Percentiles rank a stretch among this genome's conserved stretches.
Evolutionary conservation across 2,329 filamentous ascomycete species (phyloP).

Genomic region (Colletotrichum shisoi): DNA sequence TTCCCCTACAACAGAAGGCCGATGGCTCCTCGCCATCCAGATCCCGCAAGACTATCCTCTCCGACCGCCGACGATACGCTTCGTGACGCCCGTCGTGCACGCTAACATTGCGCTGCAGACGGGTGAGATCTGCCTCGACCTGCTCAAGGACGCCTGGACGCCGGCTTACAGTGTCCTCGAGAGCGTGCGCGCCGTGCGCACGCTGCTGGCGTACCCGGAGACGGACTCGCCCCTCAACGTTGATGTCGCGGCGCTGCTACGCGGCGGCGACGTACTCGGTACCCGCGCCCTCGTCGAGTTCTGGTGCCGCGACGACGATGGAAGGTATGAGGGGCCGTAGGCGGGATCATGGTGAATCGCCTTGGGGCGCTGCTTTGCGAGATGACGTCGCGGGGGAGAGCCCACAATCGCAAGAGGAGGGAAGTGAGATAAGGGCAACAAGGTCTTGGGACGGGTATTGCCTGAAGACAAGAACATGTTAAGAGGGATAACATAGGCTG

Average conservation of each 20-base stretch:
- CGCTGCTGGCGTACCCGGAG: slow-evolving; percentile 73
- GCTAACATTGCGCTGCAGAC: slow-evolving; percentile 75
- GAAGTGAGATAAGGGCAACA: not conserved
- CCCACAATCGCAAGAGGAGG: not conserved
- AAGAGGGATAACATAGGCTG: not conserved
- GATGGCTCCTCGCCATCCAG: slow-evolving; percentile 81
- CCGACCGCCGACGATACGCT: slow-evolving; percentile 77
- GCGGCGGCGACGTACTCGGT: slow-evolving; percentile 72
- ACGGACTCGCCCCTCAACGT: slow-evolving; percentile 80
- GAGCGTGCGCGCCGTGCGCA: slow-evolving; percentile 75
- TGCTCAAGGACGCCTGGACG: slow-evolving; percentile 81
- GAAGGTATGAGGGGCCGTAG: slow-evolving; percentile 58
- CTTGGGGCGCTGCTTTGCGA: no score
- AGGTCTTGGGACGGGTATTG: not conserved
- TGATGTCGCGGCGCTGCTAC: slow-evolving; percentile 75
- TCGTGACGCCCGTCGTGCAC: slow-evolving; percentile 85
- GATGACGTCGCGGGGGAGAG: not conserved
- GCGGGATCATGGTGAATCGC: not conserved
- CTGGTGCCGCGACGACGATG: slow-evolving; percentile 63
- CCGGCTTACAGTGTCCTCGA: slow-evolving; percentile 83
- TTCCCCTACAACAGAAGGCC: slow-evolving; percentile 61
- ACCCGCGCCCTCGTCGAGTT: slow-evolving; percentile 75
- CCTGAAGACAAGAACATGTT: not conserved
- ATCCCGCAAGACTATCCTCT: slow-evolving; percentile 83
- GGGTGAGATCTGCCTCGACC: slow-evolving; percentile 93